Percentiles rank a stretch among this genome's conserved stretches.
Conservation (phyloP, 257 asterid genomes). For the Solanum verrucosum region DNA sequence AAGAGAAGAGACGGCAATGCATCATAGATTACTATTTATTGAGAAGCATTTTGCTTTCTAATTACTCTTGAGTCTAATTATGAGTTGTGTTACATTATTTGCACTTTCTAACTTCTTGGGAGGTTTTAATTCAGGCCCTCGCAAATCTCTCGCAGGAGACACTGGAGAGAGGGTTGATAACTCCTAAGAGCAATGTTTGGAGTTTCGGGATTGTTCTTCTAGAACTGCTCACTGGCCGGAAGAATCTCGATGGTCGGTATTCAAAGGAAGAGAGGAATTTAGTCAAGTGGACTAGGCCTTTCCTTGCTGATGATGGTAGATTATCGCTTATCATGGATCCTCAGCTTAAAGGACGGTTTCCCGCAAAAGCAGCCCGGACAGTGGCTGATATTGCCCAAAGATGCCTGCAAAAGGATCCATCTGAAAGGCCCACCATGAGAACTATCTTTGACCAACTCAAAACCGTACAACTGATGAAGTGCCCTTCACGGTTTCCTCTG, state of each 20-base stretch:
- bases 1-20: background rate
- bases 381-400: conserved; percentile 83
- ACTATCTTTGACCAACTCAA: conserved; percentile 65
- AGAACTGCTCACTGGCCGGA: conserved; percentile 87
- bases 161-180: conserved; percentile 66
- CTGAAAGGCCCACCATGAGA: conserved; percentile 92
- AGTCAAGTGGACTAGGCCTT: conserved; percentile 83
- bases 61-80: background rate
- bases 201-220: conserved; percentile 86
- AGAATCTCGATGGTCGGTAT: conserved; percentile 58
- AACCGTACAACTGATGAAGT: conserved; percentile 68
- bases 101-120: background rate
- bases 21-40: background rate
- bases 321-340: conserved; percentile 87
- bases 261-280: conserved; percentile 83
- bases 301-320: conserved; percentile 75
- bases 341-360: conserved; percentile 80
- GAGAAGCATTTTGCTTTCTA: background rate
- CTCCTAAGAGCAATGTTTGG: conserved; percentile 96
- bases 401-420: conserved; percentile 78
- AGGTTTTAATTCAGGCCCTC: conserved; percentile 40
- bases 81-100: background rate
- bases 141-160: conserved; percentile 83
- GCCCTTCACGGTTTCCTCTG: conserved; percentile 68
- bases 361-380: conserved; percentile 70